Percentiles rank a stretch among this genome's conserved stretches.
phyloP scores from a whole-genome alignment of 345 rosid genomes.

The Turnera subulata region DNA sequence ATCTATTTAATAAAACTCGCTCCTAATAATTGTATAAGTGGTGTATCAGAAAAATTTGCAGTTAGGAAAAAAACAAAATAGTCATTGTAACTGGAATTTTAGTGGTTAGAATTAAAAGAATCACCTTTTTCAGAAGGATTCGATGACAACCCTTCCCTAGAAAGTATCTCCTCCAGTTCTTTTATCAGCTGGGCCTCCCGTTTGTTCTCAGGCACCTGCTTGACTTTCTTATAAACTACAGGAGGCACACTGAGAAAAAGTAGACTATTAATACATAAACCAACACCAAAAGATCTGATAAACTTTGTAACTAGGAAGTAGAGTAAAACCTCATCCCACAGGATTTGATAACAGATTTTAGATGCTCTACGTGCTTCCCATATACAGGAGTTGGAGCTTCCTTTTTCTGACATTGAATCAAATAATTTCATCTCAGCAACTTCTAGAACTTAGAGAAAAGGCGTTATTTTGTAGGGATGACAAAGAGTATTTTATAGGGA shows the following conservation, averaged over 20 bases:
- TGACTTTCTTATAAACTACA: constrained; percentile 68
- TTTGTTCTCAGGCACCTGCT: constrained; percentile 75
- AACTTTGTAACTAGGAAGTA: constrained; percentile 7
- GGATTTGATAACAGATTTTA: constrained; percentile 75
- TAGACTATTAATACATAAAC: constrained; percentile 7
- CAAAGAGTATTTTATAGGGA: too few species aligned
- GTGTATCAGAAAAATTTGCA: too few species aligned
- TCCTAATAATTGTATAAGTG: too few species aligned
- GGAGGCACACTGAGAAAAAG: constrained; percentile 69
- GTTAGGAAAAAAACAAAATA: neutral
- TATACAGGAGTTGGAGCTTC: constrained; percentile 54
- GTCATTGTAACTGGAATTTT: too few species aligned
- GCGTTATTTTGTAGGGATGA: neutral
- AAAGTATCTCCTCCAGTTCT: constrained; percentile 80
- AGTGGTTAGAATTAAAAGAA: constrained; percentile 9
- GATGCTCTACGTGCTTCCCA: constrained; percentile 79
- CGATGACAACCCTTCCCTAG: constrained; percentile 82
- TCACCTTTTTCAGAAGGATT: constrained; percentile 82
- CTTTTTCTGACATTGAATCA: constrained; percentile 46
- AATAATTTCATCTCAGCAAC: too few species aligned
- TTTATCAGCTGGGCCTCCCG: constrained; percentile 70
- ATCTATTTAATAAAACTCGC: too few species aligned
- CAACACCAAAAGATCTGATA: neutral
- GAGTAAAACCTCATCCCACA: constrained; percentile 74
- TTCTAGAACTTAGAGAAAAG: too few species aligned